Conservation (phyloP, 306 rosid species). For the Vigna unguiculata region DNA sequence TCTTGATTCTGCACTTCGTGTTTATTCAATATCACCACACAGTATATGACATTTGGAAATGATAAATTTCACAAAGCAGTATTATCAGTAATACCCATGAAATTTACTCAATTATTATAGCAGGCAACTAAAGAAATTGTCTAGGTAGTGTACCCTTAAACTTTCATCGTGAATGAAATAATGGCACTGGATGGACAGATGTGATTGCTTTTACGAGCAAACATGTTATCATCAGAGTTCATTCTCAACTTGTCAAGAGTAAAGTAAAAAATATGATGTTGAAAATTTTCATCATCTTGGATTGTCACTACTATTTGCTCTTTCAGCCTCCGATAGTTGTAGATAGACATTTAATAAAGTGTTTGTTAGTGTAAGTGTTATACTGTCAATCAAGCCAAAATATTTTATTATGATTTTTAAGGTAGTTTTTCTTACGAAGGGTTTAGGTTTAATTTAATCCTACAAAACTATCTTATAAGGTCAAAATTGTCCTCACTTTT, state of each 20-base stretch:
- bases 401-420: no score
- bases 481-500: no score
- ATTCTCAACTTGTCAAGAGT: not conserved
- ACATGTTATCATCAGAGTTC: not conserved
- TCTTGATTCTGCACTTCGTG: not conserved
- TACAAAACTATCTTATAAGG: no score
- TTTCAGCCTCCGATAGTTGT: not conserved
- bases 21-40: not conserved
- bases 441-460: no score
- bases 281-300: slow-evolving; percentile 9
- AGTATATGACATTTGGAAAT: not conserved
- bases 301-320: not conserved
- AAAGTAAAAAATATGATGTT: not conserved
- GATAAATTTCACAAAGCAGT: not conserved
- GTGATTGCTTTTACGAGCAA: not conserved
- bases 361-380: not conserved
- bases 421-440: no score
- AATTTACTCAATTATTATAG: not conserved
- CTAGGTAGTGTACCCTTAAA: not conserved
- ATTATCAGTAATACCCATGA: not conserved
- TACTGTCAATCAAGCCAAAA: no score
- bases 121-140: not conserved
- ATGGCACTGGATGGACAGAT: not conserved
- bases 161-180: not conserved
- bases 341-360: slow-evolving; percentile 1